Evolutionary conservation across 257 asterid genomes (phyloP).

Genomic region (Penstemon barbatus): DNA sequence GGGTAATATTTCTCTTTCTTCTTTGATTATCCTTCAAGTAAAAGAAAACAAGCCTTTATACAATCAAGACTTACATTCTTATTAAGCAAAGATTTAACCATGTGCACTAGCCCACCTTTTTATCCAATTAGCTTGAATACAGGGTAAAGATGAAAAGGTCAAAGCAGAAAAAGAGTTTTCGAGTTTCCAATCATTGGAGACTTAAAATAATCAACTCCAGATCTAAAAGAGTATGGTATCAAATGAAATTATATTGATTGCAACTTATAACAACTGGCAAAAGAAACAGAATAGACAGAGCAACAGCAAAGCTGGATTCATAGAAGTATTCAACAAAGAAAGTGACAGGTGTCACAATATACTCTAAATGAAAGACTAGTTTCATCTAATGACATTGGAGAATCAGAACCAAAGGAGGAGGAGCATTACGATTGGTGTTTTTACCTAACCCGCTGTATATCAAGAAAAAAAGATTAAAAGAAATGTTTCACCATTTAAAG

Average conservation of each 20-base stretch:
- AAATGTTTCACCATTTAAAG: too few species aligned
- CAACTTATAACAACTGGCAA: slow-evolving; percentile 39
- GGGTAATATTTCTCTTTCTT: slow-evolving; percentile 23
- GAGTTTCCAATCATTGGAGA: slow-evolving; percentile 39
- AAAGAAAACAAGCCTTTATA: slow-evolving; percentile 30
- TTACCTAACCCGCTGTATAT: neutral
- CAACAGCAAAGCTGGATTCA: slow-evolving; percentile 35
- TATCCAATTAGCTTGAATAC: slow-evolving; percentile 24
- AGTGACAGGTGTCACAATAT: slow-evolving; percentile 33
- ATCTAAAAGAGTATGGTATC: slow-evolving; percentile 32
- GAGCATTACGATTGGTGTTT: neutral
- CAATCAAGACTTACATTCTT: slow-evolving; percentile 6
- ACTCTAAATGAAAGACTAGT: slow-evolving; percentile 27
- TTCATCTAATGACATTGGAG: slow-evolving; percentile 16
- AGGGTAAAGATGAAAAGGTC: slow-evolving; percentile 28
- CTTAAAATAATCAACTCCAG: slow-evolving; percentile 28
- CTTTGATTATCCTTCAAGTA: slow-evolving; percentile 38
- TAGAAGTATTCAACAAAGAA: slow-evolving; percentile 25
- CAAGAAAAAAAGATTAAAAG: neutral
- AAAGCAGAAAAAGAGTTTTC: slow-evolving; percentile 23
- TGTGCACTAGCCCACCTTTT: slow-evolving; percentile 37
- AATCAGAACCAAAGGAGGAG: slow-evolving; percentile 13
- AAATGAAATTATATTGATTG: slow-evolving; percentile 25
- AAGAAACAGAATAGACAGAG: slow-evolving; percentile 37
- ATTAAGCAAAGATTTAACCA: slow-evolving; percentile 18